These are phyloP conservation scores for Pulveroboletus sp. DNA, from an alignment of 768 basidiomycete species.

Conservation along the genomic window DNA sequence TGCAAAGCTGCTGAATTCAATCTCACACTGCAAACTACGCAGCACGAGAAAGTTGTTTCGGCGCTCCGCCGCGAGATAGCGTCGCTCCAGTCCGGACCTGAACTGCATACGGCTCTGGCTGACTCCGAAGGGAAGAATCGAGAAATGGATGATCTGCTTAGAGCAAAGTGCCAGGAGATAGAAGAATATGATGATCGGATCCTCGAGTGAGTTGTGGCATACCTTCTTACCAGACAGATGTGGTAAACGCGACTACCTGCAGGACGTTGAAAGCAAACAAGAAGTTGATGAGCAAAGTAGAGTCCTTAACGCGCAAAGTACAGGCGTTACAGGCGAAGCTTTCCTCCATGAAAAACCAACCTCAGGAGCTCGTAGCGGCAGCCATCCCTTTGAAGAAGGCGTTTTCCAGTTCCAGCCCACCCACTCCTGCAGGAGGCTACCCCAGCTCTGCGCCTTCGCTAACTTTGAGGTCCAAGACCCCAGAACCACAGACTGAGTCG, in stretches of 20 bases:
- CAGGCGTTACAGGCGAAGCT: conserved; percentile 70
- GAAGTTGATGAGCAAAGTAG: conserved; percentile 67
- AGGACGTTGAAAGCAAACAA: conserved; percentile 82
- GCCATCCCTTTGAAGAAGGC: conserved; percentile 8
- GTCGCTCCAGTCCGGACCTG: conserved; percentile 49
- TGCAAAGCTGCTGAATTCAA: conserved; percentile 64
- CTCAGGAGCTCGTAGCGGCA: conserved; percentile 14
- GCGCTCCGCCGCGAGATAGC: conserved; percentile 58
- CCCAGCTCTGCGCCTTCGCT: conserved; percentile 38
- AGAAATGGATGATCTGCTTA: conserved; percentile 74
- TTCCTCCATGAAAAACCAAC: conserved; percentile 46
- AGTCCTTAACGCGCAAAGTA: conserved; percentile 68
- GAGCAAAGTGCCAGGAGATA: conserved; percentile 70
- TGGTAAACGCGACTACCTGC: conserved; percentile 6
- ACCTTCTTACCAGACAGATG: conserved; percentile 3
- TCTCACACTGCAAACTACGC: conserved; percentile 59
- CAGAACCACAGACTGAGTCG: conserved; percentile 46
- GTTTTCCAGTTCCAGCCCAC: conserved; percentile 11
- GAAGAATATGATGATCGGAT: conserved; percentile 83
- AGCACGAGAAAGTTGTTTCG: conserved; percentile 63
- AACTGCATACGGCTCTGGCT: conserved; percentile 51
- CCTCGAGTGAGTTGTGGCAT: conserved; percentile 53
- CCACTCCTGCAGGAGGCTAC: conserved; percentile 9
- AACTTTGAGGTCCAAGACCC: conserved; percentile 49
- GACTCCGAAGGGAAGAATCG: conserved; percentile 68